Base-by-base conservation (phyloP, 371 early-diverging fungal genomes). In the Mortierella sp. region DNA sequence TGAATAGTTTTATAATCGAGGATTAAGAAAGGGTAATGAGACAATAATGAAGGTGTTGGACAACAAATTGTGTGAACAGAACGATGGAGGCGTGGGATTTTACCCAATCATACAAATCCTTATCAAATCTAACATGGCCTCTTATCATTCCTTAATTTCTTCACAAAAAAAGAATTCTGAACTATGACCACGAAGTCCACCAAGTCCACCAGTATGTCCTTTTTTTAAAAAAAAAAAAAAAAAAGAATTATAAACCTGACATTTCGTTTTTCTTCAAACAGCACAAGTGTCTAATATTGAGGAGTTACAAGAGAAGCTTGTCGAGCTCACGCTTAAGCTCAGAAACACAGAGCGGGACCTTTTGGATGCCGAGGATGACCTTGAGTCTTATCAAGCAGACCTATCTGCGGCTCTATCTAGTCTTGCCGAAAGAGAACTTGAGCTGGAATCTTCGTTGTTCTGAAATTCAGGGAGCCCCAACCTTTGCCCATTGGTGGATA, bases 401-500 rank as follows among this genome's bases (percentile, higher is more conserved):
- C 35, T 61, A 4, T 10, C 12, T 22, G 58, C 58, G 9, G 35
- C 58, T 35, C 10, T 57, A 34, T 57, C 31, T 32, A 34, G 34
- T 35, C 58, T 58, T 12, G 58, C 0, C 19, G 29, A 35, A 34
- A 35, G 34, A 12, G 28, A 45, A 19, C 7, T 31, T 23, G 47
- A 61, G 47, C 29, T 28, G 29, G 19, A 42, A 28, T 62, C 51
- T 62, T 62, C 23, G 49, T 49, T 62, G 51, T 62, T 29, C 7
- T 49, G n/a, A 49, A 31, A 32, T 62, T 49, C 63, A 3, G 49
- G 10, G 17, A 26, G 2, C 31, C 49, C 17, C 63, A 62, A 31
- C 51, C 63, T n/a, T 26, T 49, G 2, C 51, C 63, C 10, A 23
- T 49, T 19, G 63, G 63, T 17, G 63, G 49, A 49, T 62, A 47